Conservation (phyloP, 2,329 filamentous ascomycete genomes). For the Diaporthe velutina region DNA sequence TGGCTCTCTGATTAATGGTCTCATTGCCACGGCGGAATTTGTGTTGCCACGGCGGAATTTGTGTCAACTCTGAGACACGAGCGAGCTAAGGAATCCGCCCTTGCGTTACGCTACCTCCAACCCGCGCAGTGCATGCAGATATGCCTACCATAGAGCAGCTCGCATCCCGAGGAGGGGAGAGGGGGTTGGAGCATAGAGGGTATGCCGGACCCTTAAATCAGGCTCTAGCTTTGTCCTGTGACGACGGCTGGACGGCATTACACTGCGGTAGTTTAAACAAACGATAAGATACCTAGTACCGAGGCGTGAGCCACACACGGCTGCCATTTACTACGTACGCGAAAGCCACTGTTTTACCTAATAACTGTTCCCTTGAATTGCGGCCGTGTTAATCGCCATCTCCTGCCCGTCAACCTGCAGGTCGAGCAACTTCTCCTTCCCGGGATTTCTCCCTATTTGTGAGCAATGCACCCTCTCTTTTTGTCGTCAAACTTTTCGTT, state of each 20-base stretch:
- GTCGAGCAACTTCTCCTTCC: no score
- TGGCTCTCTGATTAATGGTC: no score
- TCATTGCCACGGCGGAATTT: no score
- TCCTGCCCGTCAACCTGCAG: no score
- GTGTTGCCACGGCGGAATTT: not conserved
- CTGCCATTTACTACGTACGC: not conserved
- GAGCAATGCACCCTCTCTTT: no score
- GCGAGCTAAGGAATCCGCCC: no score
- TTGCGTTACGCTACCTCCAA: no score
- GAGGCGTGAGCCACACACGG: not conserved
- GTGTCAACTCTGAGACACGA: not conserved
- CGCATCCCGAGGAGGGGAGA: not conserved
- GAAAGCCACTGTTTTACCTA: not conserved
- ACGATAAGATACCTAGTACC: not conserved
- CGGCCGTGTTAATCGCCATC: no score
- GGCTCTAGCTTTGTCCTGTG: not conserved
- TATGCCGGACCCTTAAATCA: not conserved
- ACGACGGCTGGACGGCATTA: not conserved
- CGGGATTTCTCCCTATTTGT: no score
- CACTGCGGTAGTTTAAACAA: not conserved
- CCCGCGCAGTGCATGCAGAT: no score
- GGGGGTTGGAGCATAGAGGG: not conserved
- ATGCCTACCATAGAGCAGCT: no score
- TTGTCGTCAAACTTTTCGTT: no score
- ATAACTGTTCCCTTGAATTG: not conserved